These are phyloP conservation scores for Phytophthora melonis DNA, from an alignment of 352 stramenopile species.

Conservation along the genomic window DNA sequence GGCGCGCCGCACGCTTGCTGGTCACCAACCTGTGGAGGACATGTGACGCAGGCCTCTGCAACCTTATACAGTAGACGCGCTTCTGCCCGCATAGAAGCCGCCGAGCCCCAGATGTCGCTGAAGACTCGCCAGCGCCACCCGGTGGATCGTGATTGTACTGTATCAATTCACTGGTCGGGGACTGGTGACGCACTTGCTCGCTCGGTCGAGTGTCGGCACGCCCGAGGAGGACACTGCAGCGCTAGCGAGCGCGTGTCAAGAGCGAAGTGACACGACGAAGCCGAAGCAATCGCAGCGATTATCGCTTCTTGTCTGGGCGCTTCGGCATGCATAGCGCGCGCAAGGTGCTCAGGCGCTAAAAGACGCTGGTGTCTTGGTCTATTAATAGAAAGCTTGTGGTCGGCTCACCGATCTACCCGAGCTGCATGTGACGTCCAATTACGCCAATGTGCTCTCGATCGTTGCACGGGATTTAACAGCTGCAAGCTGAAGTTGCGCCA, in stretches of 20 bases:
- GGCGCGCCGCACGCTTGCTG: slow-evolving; percentile 7
- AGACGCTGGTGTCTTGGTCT: neutral
- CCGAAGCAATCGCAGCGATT: neutral
- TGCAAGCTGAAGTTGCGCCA: no score
- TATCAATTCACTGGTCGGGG: slow-evolving; percentile 14
- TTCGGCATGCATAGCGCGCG: neutral
- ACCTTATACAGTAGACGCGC: slow-evolving; percentile 22
- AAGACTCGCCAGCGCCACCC: slow-evolving; percentile 8
- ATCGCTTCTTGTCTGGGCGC: neutral
- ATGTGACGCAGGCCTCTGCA: neutral
- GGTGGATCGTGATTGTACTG: slow-evolving; percentile 8
- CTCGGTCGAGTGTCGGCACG: neutral
- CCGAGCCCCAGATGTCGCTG: neutral
- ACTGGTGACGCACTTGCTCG: slow-evolving; percentile 12
- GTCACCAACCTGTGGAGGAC: neutral
- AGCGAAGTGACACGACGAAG: slow-evolving; percentile 16
- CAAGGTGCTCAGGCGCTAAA: neutral
- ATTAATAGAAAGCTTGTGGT: no score
- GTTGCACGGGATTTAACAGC: no score
- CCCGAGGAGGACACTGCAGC: neutral
- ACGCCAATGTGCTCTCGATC: no score
- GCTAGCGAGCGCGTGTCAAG: slow-evolving; percentile 16
- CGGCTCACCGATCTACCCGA: neutral
- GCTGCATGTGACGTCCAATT: neutral
- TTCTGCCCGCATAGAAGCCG: slow-evolving; percentile 14